A percentile compares a stretch with the other conserved stretches of the same genome.
These are phyloP conservation scores for Rhodosporidiobolus odoratus DNA, from an alignment of 768 basidiomycete species.

Conservation along the genomic window DNA sequence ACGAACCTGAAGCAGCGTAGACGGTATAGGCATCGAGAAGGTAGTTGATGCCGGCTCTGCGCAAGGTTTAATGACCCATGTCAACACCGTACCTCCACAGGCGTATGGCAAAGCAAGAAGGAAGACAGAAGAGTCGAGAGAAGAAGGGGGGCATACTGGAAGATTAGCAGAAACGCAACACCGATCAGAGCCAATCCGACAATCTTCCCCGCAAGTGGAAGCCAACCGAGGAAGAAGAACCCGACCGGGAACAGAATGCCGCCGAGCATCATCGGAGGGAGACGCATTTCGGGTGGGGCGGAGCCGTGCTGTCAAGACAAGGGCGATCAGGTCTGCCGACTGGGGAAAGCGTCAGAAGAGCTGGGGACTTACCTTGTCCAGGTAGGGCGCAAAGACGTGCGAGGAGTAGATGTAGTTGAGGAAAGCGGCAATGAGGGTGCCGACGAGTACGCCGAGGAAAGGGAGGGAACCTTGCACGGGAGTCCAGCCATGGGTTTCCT, in stretches of 20 bases:
- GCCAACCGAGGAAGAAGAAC: conserved; percentile 44
- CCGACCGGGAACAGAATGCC: conserved; percentile 45
- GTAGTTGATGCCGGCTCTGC: not conserved
- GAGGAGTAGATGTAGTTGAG: conserved; percentile 39
- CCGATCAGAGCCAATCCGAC: conserved; percentile 45
- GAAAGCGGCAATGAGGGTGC: conserved; percentile 44
- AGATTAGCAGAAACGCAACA: conserved; percentile 46
- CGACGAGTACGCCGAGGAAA: conserved; percentile 46
- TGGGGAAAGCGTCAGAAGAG: not conserved
- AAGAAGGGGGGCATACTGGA: no score
- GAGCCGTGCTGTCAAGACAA: conserved; percentile 35
- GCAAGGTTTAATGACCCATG: not conserved
- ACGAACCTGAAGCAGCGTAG: conserved; percentile 41
- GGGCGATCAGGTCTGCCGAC: conserved; percentile 40
- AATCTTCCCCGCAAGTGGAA: conserved; percentile 41
- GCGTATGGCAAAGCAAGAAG: not conserved
- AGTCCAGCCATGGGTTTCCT: conserved; percentile 44
- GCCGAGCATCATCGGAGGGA: conserved; percentile 48
- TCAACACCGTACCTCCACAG: not conserved
- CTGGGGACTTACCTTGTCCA: not conserved
- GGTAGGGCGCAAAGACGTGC: conserved; percentile 5
- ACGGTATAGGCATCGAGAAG: conserved; percentile 42
- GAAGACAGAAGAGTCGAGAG: conserved; percentile 13
- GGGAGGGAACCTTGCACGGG: conserved; percentile 43
- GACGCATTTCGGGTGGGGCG: conserved; percentile 44